These are phyloP conservation scores for Hypoxylon sp. DNA, from an alignment of 2,329 filamentous ascomycete genomes.

Conservation along the genomic window DNA sequence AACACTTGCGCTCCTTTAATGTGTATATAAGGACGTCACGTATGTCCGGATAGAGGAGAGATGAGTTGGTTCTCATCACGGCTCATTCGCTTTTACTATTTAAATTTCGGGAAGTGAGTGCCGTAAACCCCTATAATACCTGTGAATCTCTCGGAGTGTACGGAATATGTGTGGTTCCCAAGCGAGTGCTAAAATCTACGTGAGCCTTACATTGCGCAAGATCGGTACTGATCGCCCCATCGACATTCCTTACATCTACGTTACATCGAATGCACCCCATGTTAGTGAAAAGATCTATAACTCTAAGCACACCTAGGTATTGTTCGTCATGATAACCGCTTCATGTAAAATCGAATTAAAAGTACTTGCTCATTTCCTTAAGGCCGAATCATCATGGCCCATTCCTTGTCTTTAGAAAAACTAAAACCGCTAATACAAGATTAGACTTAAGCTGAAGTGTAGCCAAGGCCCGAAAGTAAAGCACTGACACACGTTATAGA, in stretches of 20 bases:
- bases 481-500: not conserved
- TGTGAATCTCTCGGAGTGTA: too few species aligned
- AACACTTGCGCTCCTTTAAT: too few species aligned
- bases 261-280: not conserved
- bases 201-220: not conserved
- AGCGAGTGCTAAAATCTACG: too few species aligned
- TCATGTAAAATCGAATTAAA: not conserved
- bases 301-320: conserved; percentile 1
- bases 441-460: conserved; percentile 30
- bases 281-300: not conserved
- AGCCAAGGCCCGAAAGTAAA: conserved; percentile 25
- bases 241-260: not conserved
- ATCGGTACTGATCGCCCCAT: conserved; percentile 19
- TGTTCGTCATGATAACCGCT: not conserved
- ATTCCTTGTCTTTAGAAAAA: too few species aligned
- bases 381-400: conserved; percentile 1
- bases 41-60: too few species aligned
- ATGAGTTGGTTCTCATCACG: too few species aligned
- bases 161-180: too few species aligned
- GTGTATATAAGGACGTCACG: too few species aligned
- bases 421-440: not conserved
- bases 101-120: too few species aligned
- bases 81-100: too few species aligned
- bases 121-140: too few species aligned
- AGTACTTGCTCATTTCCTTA: not conserved